Conservation (phyloP, 2,329 filamentous ascomycete genomes). For the Exophiala bonariae region DNA sequence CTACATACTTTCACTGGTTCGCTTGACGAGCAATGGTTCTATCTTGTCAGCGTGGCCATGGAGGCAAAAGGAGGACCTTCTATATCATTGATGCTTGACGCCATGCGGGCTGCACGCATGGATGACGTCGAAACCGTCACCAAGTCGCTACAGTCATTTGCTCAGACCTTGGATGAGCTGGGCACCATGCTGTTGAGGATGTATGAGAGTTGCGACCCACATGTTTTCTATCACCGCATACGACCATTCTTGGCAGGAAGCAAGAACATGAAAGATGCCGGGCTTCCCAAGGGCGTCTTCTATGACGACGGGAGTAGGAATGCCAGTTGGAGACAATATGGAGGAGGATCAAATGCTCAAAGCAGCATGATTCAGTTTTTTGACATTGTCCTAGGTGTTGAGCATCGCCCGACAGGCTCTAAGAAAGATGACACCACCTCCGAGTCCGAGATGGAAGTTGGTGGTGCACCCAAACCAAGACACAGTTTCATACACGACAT, state of each 20-base stretch:
- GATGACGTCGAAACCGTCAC: slow-evolving; percentile 72
- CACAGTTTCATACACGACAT: slow-evolving; percentile 97
- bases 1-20: slow-evolving; percentile 91
- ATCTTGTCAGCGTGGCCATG: slow-evolving; percentile 91
- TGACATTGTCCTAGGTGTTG: slow-evolving; percentile 83
- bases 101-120: slow-evolving; percentile 75
- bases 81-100: slow-evolving; percentile 83
- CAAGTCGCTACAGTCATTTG: slow-evolving; percentile 74
- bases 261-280: slow-evolving; percentile 96
- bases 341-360: slow-evolving; percentile 94
- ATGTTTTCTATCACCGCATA: slow-evolving; percentile 93
- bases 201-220: slow-evolving; percentile 93
- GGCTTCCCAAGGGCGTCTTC: slow-evolving; percentile 79
- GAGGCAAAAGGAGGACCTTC: slow-evolving; percentile 87
- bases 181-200: slow-evolving; percentile 77
- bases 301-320: slow-evolving; percentile 77
- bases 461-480: slow-evolving; percentile 52
- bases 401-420: slow-evolving; percentile 86
- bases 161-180: slow-evolving; percentile 84
- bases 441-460: slow-evolving; percentile 47
- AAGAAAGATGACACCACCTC: slow-evolving; percentile 41
- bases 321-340: slow-evolving; percentile 76
- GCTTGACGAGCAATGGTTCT: slow-evolving; percentile 98
- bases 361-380: slow-evolving; percentile 98
- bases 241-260: slow-evolving; percentile 94